A percentile compares a stretch with the other conserved stretches of the same genome.
Evolutionary conservation across 305 asterid genomes (phyloP).

Genomic region (Fraxinus baroniana): DNA sequence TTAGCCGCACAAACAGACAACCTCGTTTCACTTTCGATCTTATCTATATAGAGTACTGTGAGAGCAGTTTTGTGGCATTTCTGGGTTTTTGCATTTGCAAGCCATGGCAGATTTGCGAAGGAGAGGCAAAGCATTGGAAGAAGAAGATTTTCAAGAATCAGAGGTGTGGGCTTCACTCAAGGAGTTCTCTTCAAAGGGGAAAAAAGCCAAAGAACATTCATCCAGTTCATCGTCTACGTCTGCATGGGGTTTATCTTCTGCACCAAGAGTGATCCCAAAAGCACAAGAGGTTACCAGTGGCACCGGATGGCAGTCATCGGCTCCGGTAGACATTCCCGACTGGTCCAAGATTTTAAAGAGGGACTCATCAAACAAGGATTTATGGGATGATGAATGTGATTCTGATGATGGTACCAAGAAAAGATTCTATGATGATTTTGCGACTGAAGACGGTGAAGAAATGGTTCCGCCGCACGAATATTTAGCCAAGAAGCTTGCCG

Average conservation of each 20-base stretch:
- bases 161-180: constrained; percentile 42
- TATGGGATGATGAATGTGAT: constrained; percentile 35
- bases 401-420: constrained; percentile 1
- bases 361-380: constrained; percentile 17
- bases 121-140: constrained; percentile 15
- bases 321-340: constrained; percentile 43
- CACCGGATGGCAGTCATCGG: constrained; percentile 26
- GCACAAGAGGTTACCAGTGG: constrained; percentile 7
- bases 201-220: constrained; percentile 5
- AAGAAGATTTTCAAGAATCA: constrained; percentile 48
- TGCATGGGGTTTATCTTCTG: constrained; percentile 29
- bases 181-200: constrained; percentile 4
- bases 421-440: background rate
- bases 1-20: background rate
- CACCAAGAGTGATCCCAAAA: constrained; percentile 36
- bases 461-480: constrained; percentile 57
- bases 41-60: background rate
- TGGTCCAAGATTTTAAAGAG: constrained; percentile 46
- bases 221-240: constrained; percentile 23
- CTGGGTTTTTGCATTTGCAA: background rate
- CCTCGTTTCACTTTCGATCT: background rate
- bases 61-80: background rate
- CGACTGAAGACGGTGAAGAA: constrained; percentile 24
- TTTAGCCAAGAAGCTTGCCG: constrained; percentile 34
- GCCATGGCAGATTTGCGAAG: constrained; percentile 29